Base-by-base conservation (phyloP, 2,329 filamentous ascomycete genomes). In the Truncatella angustata region DNA sequence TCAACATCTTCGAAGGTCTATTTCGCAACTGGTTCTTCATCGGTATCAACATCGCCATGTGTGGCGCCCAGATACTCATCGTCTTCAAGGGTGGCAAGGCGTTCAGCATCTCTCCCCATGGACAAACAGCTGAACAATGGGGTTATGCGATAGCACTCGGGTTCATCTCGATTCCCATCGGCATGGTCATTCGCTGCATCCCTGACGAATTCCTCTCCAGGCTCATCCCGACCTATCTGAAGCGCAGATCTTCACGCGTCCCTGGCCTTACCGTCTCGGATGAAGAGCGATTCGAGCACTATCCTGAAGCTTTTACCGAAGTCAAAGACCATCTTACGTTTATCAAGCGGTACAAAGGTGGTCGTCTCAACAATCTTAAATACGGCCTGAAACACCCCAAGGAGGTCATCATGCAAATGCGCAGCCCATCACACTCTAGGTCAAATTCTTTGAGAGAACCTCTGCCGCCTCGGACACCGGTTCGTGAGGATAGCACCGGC, bases 1-100 rank as follows among this genome's bases (percentile, higher is more conserved):
- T 96, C 78, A 97, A 97, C 72, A 91, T 97, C 56, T 93, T 97
- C 55, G 93, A 97, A 66, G 91, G 91, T 50, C 81, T 97, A 54
- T 80, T 80, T 23, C 82, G 82, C 66, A 97, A 97, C 69, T 88
- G 80, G 73, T 96, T 95, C 78, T 97, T 97, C 74, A 81, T 95
- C 34, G 81, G 73, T 35, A 97, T 97, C 70, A 91, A 91, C 72
- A 65, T 79, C 54, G 79, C 96, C 68, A 97, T 97, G 88, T 84
- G 93, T 59, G 92, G 85, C 57, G 91, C 90, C 20, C 93, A 97
- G 67, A 76, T 94, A 23, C 80, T 97, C 70, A 97, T 97, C 66
- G 82, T 97, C 62, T 94, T 90, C 63, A 82, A 96, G 47, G 93
- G 93, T 58, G 89, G 90, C 28, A 73, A n/a, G n/a, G n/a, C n/a